Conservation (phyloP, 164 flowering plant species). For the Magnolia officinalis region DNA sequence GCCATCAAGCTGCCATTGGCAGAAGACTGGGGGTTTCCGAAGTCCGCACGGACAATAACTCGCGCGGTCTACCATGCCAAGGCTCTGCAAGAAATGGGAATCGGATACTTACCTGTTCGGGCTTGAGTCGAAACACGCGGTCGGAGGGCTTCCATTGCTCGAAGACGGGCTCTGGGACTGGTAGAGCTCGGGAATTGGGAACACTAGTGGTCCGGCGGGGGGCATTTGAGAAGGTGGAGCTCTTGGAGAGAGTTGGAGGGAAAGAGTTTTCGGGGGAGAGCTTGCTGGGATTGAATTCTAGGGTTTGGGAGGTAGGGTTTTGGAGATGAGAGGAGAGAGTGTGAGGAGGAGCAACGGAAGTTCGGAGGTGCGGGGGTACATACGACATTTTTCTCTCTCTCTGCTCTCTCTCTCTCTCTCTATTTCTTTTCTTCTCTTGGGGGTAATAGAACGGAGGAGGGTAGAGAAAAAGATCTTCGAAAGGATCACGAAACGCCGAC, state of each 20-base stretch:
- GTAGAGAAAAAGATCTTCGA: neutral
- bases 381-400: slow-evolving; percentile 27
- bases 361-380: slow-evolving; percentile 46
- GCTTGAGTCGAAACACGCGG: slow-evolving; percentile 28
- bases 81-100: neutral
- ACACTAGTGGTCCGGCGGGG: slow-evolving; percentile 20
- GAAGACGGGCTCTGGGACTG: slow-evolving; percentile 29
- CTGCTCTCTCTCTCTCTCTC: too few relatives aligned
- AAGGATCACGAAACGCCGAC: too few relatives aligned
- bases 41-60: neutral
- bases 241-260: slow-evolving; percentile 5
- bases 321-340: slow-evolving; percentile 7
- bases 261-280: slow-evolving; percentile 8
- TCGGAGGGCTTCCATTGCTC: slow-evolving; percentile 43
- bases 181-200: slow-evolving; percentile 5
- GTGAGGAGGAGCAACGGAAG: neutral
- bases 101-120: slow-evolving; percentile 35
- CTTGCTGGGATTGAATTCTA: slow-evolving; percentile 14
- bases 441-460: neutral
- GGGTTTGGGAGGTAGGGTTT: slow-evolving; percentile 11
- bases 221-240: slow-evolving; percentile 16
- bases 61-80: neutral
- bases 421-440: neutral
- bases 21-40: neutral
- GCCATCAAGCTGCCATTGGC: neutral